Evolutionary conservation across 148 eudicot species (phyloP).

Genomic region (Dianthus caryophyllus): DNA sequence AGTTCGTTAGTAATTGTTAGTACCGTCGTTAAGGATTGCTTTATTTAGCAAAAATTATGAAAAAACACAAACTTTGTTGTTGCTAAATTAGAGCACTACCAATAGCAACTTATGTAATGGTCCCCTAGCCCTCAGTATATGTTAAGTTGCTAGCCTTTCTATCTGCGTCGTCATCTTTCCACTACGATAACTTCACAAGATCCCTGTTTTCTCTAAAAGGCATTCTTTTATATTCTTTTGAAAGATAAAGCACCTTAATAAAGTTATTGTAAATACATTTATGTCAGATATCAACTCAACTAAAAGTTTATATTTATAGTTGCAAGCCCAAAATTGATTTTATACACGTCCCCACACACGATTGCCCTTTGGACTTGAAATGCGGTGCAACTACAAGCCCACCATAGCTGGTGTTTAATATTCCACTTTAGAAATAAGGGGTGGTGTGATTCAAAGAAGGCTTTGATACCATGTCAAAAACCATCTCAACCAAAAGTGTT

Average conservation of each 20-base stretch:
- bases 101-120: background rate
- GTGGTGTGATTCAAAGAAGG: no score
- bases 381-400: no score
- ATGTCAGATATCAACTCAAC: no score
- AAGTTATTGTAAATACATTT: background rate
- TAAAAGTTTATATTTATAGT: no score
- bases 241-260: background rate
- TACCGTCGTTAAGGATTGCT: conserved; percentile 11
- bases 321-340: no score
- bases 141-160: conserved; percentile 5
- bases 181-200: conserved; percentile 12
- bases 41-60: conserved; percentile 13
- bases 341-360: no score
- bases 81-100: conserved; percentile 23
- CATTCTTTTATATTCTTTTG: background rate
- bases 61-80: conserved; percentile 10
- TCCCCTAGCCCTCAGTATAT: conserved; percentile 1
- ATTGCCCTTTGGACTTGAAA: no score
- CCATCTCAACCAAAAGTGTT: no score
- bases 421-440: no score
- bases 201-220: conserved; percentile 24
- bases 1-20: no score
- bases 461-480: no score
- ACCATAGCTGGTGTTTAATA: no score
- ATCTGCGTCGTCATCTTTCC: conserved; percentile 11